Conservation (phyloP, 2,329 filamentous ascomycete genomes). For the Xylaria sp. region DNA sequence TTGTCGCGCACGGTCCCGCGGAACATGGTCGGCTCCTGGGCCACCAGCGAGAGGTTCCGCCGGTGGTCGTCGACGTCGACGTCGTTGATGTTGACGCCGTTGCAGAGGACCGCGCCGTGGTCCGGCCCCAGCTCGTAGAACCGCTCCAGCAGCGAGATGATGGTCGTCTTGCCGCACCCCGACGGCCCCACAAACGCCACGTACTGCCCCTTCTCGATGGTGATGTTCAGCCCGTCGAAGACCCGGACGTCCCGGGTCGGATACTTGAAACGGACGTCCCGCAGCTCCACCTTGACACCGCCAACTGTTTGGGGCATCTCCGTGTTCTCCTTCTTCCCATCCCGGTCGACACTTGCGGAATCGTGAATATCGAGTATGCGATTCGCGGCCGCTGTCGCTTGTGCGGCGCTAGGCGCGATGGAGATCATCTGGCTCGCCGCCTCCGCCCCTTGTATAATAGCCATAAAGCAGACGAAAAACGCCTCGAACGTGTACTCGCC, state of each 20-base stretch:
- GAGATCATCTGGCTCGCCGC: slow-evolving; percentile 65
- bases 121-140: slow-evolving; percentile 64
- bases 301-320: slow-evolving; percentile 43
- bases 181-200: slow-evolving; percentile 68
- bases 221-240: slow-evolving; percentile 62
- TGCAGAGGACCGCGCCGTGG: slow-evolving; percentile 64
- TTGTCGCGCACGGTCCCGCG: slow-evolving; percentile 65
- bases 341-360: slow-evolving; percentile 24
- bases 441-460: slow-evolving; percentile 67
- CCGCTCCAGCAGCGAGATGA: slow-evolving; percentile 64
- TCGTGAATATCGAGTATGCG: slow-evolving; percentile 56
- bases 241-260: slow-evolving; percentile 57
- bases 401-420: slow-evolving; percentile 62
- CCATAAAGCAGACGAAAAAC: slow-evolving; percentile 62
- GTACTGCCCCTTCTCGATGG: slow-evolving; percentile 66
- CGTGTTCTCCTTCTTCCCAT: neutral
- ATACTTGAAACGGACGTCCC: slow-evolving; percentile 59
- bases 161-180: slow-evolving; percentile 71
- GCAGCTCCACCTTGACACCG: slow-evolving; percentile 56
- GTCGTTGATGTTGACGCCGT: slow-evolving; percentile 58
- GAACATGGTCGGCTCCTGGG: slow-evolving; percentile 72
- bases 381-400: slow-evolving; percentile 57
- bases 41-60: slow-evolving; percentile 65
- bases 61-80: slow-evolving; percentile 64
- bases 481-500: slow-evolving; percentile 47